Conservation (phyloP, 2,329 filamentous ascomycete genomes). For the Ascochyta pisi region DNA sequence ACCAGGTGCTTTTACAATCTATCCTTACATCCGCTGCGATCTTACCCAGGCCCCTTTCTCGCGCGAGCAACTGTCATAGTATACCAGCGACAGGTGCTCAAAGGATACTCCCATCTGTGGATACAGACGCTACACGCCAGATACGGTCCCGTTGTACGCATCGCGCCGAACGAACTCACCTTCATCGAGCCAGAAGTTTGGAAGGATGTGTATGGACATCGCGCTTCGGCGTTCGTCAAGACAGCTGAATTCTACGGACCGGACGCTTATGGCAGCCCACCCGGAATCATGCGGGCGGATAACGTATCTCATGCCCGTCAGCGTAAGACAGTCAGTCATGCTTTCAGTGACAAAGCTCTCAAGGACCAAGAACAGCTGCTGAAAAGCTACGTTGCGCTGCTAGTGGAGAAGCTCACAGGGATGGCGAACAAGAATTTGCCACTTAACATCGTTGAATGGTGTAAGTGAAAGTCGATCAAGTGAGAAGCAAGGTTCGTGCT, state of each 20-base stretch:
- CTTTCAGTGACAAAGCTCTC: slow-evolving; percentile 49
- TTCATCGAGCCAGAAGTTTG: slow-evolving; percentile 46
- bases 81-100: slow-evolving; percentile 20
- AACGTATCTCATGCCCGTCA: slow-evolving; percentile 45
- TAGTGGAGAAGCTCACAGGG: slow-evolving; percentile 46
- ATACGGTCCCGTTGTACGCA: slow-evolving; percentile 50
- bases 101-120: slow-evolving; percentile 27
- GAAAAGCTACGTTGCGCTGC: slow-evolving; percentile 45
- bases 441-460: slow-evolving; percentile 34
- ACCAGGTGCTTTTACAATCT: slow-evolving; percentile 8
- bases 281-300: slow-evolving; percentile 26
- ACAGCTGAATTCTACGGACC: slow-evolving; percentile 42
- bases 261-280: slow-evolving; percentile 33
- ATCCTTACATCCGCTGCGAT: slow-evolving; percentile 10
- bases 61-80: background rate
- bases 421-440: slow-evolving; percentile 14
- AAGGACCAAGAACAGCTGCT: slow-evolving; percentile 47
- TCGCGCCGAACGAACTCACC: slow-evolving; percentile 48
- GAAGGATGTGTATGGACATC: slow-evolving; percentile 52
- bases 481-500: background rate
- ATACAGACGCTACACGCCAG: slow-evolving; percentile 41
- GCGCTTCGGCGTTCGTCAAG: slow-evolving; percentile 37
- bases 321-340: slow-evolving; percentile 45
- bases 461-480: background rate
- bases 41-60: slow-evolving; percentile 9